phyloP scores from a whole-genome alignment of 495 filamentous ascomycete species.

The Aspergillus carlsbadensis region DNA sequence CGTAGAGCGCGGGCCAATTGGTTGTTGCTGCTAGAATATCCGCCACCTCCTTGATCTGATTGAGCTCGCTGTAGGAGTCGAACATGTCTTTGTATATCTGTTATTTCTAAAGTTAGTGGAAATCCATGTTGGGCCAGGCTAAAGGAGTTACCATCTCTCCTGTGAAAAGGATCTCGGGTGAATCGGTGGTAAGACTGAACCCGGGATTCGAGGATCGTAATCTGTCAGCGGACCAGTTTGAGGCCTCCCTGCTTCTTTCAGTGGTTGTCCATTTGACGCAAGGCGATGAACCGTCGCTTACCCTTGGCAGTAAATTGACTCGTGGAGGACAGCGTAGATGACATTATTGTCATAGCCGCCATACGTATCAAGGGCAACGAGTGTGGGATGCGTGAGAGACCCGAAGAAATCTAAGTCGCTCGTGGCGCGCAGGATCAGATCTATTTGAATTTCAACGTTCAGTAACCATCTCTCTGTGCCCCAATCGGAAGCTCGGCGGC shows the following conservation, averaged over 20 bases:
- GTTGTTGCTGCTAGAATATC: slow-evolving; percentile 62
- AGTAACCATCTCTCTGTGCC: not conserved
- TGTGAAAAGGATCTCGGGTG: slow-evolving; percentile 71
- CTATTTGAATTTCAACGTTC: slow-evolving; percentile 29
- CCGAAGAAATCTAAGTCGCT: slow-evolving; percentile 71
- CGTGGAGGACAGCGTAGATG: slow-evolving; percentile 84
- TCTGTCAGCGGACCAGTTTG: slow-evolving; percentile 65
- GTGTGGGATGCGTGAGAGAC: slow-evolving; percentile 67
- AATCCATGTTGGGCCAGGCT: not conserved
- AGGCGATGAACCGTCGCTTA: slow-evolving; percentile 19
- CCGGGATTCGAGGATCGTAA: slow-evolving; percentile 36
- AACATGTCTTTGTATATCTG: slow-evolving; percentile 79
- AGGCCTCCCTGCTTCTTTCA: slow-evolving; percentile 43
- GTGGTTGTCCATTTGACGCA: not conserved
- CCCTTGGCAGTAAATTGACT: slow-evolving; percentile 76
- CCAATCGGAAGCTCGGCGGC: not conserved
- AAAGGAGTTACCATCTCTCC: slow-evolving; percentile 71
- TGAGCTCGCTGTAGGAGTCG: slow-evolving; percentile 69
- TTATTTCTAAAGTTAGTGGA: not conserved
- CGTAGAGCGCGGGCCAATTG: slow-evolving; percentile 77
- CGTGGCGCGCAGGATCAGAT: slow-evolving; percentile 64
- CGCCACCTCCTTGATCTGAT: slow-evolving; percentile 60
- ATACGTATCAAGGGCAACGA: slow-evolving; percentile 62
- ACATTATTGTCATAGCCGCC: slow-evolving; percentile 70
- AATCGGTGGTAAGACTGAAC: slow-evolving; percentile 45